These are phyloP conservation scores for Hortaea werneckii DNA, from an alignment of 2,329 filamentous ascomycete species.

Conservation along the genomic window DNA sequence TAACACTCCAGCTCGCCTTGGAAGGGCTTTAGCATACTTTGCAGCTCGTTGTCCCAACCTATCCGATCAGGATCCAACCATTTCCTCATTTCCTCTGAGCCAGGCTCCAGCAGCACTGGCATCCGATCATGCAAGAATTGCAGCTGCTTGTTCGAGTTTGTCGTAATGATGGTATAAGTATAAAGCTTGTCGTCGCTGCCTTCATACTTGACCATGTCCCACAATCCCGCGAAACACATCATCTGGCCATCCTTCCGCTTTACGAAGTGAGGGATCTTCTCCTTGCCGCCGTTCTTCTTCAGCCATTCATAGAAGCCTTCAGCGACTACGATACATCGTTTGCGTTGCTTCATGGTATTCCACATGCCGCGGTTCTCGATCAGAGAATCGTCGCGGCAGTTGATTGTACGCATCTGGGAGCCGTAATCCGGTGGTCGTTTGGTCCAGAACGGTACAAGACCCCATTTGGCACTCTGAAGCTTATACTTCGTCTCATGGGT, in stretches of 20 bases:
- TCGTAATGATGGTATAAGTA: conserved; percentile 92
- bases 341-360: conserved; percentile 79
- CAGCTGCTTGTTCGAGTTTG: conserved; percentile 70
- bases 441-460: conserved; percentile 86
- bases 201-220: conserved; percentile 79
- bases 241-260: conserved; percentile 72
- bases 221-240: conserved; percentile 84
- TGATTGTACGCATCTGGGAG: conserved; percentile 78
- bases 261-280: conserved; percentile 76
- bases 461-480: conserved; percentile 93
- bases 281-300: conserved; percentile 63
- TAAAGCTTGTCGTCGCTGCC: conserved; percentile 61
- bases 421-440: conserved; percentile 71
- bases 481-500: conserved; percentile 53
- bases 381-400: conserved; percentile 85
- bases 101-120: conserved; percentile 81
- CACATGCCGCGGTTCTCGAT: conserved; percentile 72
- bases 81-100: conserved; percentile 55
- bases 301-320: conserved; percentile 97
- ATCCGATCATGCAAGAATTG: conserved; percentile 87
- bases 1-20: conserved; percentile 73
- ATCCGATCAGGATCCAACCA: conserved; percentile 69
- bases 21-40: conserved; percentile 69
- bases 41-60: conserved; percentile 70
- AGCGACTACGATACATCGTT: conserved; percentile 77